These are phyloP conservation scores for Nakazawaea ambrosiae DNA, from an alignment of 805 yeast species.

Conservation along the genomic window DNA sequence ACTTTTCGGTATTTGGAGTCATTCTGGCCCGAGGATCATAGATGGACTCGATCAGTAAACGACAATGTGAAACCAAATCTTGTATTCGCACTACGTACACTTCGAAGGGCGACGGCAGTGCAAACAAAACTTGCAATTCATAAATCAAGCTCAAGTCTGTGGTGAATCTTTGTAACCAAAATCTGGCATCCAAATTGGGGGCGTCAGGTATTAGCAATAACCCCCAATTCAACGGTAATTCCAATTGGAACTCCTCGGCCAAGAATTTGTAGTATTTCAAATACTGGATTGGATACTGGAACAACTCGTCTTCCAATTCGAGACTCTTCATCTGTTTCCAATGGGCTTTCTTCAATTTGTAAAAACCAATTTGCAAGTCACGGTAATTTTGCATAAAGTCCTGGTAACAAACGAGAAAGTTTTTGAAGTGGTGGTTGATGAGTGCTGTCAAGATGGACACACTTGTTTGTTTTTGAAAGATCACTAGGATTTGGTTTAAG, in stretches of 20 bases:
- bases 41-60: neutral
- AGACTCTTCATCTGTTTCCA: neutral
- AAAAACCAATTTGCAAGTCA: neutral
- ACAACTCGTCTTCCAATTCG: neutral
- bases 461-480: no score
- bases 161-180: no score
- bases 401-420: neutral
- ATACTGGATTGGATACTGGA: constrained; percentile 6
- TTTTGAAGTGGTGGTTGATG: no score
- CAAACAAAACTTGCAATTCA: neutral
- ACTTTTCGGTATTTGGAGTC: constrained; percentile 4
- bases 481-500: no score
- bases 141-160: neutral
- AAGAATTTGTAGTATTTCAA: constrained; percentile 2
- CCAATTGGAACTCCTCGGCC: neutral
- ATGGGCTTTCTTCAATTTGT: neutral
- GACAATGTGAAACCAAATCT: neutral
- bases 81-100: neutral
- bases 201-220: no score
- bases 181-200: no score
- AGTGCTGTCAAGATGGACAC: no score
- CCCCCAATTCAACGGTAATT: no score
- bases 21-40: neutral
- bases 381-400: neutral
- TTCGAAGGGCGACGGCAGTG: neutral